phyloP scores from a whole-genome alignment of 2,329 filamentous ascomycete species.

The Cladosporium sp. region DNA sequence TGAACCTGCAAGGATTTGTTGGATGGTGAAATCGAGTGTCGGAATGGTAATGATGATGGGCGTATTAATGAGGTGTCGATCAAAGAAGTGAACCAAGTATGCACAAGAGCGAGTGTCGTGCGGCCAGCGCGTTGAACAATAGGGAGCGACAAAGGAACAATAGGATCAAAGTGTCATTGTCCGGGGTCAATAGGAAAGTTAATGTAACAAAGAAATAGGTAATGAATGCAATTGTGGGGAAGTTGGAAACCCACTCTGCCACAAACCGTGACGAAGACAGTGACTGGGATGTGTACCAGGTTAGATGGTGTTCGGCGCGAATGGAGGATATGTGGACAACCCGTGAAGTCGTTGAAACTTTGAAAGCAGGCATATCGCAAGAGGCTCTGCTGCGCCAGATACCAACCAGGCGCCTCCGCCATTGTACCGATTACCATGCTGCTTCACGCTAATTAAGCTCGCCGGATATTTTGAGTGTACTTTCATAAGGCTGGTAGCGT shows the following conservation, averaged over 20 bases:
- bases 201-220: conserved; percentile 2
- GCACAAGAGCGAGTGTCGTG: conserved; percentile 7
- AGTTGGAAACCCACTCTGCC: background rate
- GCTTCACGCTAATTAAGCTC: too few species aligned
- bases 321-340: too few species aligned
- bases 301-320: too few species aligned
- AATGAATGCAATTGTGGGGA: conserved; percentile 9
- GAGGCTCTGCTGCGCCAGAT: background rate
- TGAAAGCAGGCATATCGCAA: background rate
- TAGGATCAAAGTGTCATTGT: conserved; percentile 9
- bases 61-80: background rate
- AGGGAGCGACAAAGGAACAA: conserved; percentile 10
- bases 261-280: background rate
- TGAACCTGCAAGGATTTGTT: conserved; percentile 8
- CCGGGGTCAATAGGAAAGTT: background rate
- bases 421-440: background rate
- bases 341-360: background rate
- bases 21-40: conserved; percentile 2
- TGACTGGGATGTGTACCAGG: too few species aligned
- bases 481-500: background rate
- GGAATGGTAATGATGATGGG: background rate
- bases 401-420: background rate
- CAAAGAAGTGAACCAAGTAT: background rate
- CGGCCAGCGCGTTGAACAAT: conserved; percentile 13
- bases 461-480: background rate